These are phyloP conservation scores for Nowakowskiella sp. DNA, from an alignment of 192 early-diverging fungal genomes.

Conservation along the genomic window DNA sequence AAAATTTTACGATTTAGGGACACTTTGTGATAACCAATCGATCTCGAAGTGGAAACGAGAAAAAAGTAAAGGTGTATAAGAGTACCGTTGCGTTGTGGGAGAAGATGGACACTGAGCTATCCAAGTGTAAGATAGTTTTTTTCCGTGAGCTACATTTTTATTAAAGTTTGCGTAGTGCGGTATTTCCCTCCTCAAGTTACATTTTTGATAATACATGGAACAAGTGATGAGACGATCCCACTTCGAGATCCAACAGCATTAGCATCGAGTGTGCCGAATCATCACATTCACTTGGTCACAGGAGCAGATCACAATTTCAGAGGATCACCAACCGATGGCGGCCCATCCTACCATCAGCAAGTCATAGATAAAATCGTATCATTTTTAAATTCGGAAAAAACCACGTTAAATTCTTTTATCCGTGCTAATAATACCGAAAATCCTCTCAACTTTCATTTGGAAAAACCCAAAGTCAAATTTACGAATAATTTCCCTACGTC, in stretches of 20 bases:
- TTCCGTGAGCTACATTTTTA: background rate
- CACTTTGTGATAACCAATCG: slow-evolving; percentile 3
- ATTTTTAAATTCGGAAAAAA: background rate
- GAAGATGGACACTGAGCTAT: background rate
- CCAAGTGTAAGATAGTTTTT: background rate
- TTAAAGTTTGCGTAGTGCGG: slow-evolving; percentile 20
- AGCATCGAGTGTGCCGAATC: slow-evolving; percentile 8
- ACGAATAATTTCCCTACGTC: background rate
- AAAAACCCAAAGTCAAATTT: background rate
- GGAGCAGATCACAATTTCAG: slow-evolving; percentile 14
- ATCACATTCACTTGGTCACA: slow-evolving; percentile 7
- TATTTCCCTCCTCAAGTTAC: slow-evolving; percentile 39
- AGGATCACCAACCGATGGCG: background rate
- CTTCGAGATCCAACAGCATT: slow-evolving; percentile 6
- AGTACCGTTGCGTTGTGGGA: background rate
- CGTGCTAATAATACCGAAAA: background rate
- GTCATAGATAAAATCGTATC: background rate
- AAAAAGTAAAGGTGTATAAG: background rate
- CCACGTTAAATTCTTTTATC: background rate
- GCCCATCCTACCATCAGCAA: background rate
- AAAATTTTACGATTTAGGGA: background rate
- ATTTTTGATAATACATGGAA: slow-evolving; percentile 45
- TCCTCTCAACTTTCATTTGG: background rate
- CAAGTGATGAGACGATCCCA: slow-evolving; percentile 29
- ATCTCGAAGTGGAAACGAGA: background rate